Evolutionary conservation across 2,329 filamentous ascomycete species (phyloP).

Genomic region (Dactylellina parvicollis): DNA sequence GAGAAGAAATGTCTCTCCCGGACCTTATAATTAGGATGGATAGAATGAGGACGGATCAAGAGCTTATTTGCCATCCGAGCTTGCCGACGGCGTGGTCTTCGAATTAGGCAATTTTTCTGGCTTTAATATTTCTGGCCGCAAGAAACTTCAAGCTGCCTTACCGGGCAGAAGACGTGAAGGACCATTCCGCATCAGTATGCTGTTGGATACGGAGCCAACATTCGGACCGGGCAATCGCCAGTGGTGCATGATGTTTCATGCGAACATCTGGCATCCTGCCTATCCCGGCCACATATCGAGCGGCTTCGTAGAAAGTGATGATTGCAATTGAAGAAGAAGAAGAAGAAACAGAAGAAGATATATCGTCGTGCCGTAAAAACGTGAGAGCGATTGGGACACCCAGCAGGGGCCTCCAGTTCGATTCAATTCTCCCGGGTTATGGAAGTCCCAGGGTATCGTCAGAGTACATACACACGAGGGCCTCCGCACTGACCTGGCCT

Average conservation of each 20-base stretch:
- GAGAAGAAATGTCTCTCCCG: too few relatives aligned
- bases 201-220: neutral
- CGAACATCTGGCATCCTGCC: slow-evolving; percentile 49
- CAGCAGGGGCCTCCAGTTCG: neutral
- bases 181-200: slow-evolving; percentile 20
- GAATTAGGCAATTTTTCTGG: slow-evolving; percentile 27
- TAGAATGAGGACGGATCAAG: neutral
- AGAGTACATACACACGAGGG: neutral
- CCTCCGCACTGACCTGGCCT: slow-evolving; percentile 37
- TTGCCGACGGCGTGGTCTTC: slow-evolving; percentile 2
- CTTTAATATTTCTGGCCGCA: slow-evolving; percentile 15
- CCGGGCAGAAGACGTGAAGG: slow-evolving; percentile 27
- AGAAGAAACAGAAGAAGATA: too few relatives aligned
- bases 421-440: slow-evolving; percentile 22
- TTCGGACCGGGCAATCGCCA: slow-evolving; percentile 20
- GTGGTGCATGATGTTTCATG: slow-evolving; percentile 39
- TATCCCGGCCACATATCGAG: slow-evolving; percentile 28
- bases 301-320: neutral
- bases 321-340: neutral
- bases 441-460: neutral
- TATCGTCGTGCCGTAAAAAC: too few relatives aligned
- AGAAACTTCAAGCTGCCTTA: slow-evolving; percentile 48
- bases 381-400: slow-evolving; percentile 8
- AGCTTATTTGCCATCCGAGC: slow-evolving; percentile 2
- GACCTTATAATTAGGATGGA: neutral